Conservation (phyloP, 73 alveolate genomes). For the Paramecium bursaria region DNA sequence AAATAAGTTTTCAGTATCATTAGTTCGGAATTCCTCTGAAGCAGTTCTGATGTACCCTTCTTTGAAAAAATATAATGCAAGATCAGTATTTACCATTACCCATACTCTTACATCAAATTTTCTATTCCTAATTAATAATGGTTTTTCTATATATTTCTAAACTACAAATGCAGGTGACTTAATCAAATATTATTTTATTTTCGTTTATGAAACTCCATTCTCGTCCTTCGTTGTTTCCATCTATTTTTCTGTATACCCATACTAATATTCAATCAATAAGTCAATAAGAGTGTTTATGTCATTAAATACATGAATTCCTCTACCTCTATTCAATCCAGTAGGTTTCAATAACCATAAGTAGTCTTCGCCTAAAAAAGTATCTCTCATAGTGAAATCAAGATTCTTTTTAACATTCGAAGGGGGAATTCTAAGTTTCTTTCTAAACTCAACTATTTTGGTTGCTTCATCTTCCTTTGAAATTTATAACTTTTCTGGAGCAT, state of each 20-base stretch:
- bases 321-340: constrained; percentile 93
- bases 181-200: constrained; percentile 34
- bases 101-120: constrained; percentile 94
- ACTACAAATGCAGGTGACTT: constrained; percentile 63
- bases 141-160: constrained; percentile 81
- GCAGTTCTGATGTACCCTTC: constrained; percentile 90
- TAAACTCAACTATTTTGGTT: neutral
- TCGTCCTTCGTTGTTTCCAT: constrained; percentile 39
- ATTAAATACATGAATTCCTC: constrained; percentile 93
- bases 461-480: constrained; percentile 7
- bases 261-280: constrained; percentile 46
- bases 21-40: constrained; percentile 68
- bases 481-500: constrained; percentile 51
- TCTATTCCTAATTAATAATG: constrained; percentile 83
- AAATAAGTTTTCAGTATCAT: constrained; percentile 74
- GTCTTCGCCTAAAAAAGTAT: constrained; percentile 83
- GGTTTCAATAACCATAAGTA: constrained; percentile 94
- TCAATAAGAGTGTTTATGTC: constrained; percentile 73
- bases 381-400: constrained; percentile 13
- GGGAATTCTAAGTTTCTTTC: constrained; percentile 24
- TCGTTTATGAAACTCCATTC: constrained; percentile 30
- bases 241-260: constrained; percentile 61
- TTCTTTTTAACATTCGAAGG: neutral
- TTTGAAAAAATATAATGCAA: constrained; percentile 67
- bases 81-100: constrained; percentile 79